Evolutionary conservation across 2,329 filamentous ascomycete species (phyloP), one percentile per base, ranked within the genome.

Genomic region (Calonectria leucothoes): DNA sequence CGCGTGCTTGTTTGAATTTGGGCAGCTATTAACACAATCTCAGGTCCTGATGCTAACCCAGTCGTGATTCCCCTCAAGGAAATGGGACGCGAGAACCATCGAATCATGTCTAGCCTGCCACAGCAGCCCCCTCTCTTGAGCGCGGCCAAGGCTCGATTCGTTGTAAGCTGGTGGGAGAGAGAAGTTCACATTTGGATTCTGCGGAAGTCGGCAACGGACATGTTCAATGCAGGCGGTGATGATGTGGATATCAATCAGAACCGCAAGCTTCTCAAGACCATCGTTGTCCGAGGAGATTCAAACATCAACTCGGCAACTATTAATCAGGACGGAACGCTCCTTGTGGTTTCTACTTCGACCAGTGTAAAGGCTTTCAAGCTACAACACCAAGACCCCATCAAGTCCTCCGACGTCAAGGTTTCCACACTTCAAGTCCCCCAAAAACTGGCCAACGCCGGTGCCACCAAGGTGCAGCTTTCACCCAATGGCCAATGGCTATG

Each of bases 121-220:
- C 96, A 98, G 81, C 88, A 91, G 65, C 90, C 94, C 1, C 92
- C 94, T 3, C 83, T 98, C 10, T 87, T 91, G 42, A 96, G 94
- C 77, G 94, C 96, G 4, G 88, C 93, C 2, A 90, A 90, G 51
- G 92, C 93, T 52, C 91, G 97, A 63, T 87, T 98, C 27, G 86
- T 99, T 31, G 91, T 97, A 80, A 95, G 94, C 83, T 98, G 95
- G 94, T 98, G 96, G 95, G 94, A 96, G 76, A 90, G 94, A 70
- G 94, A 97, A 82, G 88, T 98, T 63, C 93, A 94, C 78, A 90
- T 99, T 74, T 99, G 96, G 95, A 90, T 87, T 48, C 80, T 92
- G 20, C 85, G 82, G 61, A 85, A 84, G 72, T 84, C 88, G 6
- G 84, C 89, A 20, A 84, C 84, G 35, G 85, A 89, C 49, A 83